A percentile compares a stretch with the other conserved stretches of the same genome.
Evolutionary conservation across 495 filamentous ascomycete genomes (phyloP).

Genomic region (Viridothelium virens): DNA sequence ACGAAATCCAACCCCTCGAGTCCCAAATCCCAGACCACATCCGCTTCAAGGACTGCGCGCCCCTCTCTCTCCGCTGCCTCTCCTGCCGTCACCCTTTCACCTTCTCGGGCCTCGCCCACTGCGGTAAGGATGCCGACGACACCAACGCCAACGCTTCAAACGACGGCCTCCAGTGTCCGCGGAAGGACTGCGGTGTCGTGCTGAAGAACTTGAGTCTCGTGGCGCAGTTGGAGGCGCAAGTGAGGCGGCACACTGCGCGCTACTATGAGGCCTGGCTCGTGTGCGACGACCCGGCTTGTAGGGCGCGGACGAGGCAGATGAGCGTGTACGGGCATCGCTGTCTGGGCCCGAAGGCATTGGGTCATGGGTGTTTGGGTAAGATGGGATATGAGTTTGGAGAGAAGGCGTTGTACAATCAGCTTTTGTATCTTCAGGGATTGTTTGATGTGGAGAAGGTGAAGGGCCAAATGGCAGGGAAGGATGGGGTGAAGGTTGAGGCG

Average conservation of each 20-base stretch:
- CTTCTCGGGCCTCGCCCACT: conserved; percentile 63
- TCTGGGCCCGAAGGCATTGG: conserved; percentile 75
- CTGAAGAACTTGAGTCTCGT: conserved; percentile 67
- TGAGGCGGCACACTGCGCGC: conserved; percentile 64
- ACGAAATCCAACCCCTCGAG: conserved; percentile 76
- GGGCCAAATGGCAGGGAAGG: conserved; percentile 42
- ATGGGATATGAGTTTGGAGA: conserved; percentile 88
- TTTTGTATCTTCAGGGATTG: conserved; percentile 75
- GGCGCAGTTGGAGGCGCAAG: conserved; percentile 76
- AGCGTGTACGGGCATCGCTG: conserved; percentile 86
- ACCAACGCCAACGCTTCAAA: conserved; percentile 47
- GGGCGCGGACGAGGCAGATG: conserved; percentile 81
- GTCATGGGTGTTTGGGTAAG: conserved; percentile 69
- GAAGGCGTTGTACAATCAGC: conserved; percentile 86
- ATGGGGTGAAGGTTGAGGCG: conserved; percentile 35
- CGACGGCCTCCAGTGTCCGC: conserved; percentile 66
- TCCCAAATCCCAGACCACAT: conserved; percentile 83
- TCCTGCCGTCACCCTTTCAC: conserved; percentile 60
- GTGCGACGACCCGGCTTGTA: conserved; percentile 82
- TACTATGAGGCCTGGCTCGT: conserved; percentile 92
- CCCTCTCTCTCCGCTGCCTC: conserved; percentile 71
- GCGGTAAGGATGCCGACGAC: conserved; percentile 36
- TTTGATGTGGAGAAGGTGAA: conserved; percentile 87
- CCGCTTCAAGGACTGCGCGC: conserved; percentile 72
- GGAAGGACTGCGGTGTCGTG: conserved; percentile 49